Evolutionary conservation across 805 yeast species (phyloP).

Genomic region (Candida yuanshanica): DNA sequence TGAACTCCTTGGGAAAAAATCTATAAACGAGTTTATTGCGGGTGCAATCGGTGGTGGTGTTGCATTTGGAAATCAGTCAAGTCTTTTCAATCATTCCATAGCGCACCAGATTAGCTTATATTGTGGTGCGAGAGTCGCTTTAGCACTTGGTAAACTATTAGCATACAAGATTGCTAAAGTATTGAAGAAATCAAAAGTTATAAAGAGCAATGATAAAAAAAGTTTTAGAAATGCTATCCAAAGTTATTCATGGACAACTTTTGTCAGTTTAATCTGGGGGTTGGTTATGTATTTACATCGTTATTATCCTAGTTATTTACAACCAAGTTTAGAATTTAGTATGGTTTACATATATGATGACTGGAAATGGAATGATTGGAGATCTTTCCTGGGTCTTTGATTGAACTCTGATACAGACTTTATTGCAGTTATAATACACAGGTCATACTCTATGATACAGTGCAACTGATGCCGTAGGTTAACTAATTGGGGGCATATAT

Average conservation of each 20-base stretch:
- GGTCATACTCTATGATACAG: background rate
- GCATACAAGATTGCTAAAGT: slow-evolving; percentile 17
- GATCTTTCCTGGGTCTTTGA: slow-evolving; percentile 35
- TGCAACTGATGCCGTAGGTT: background rate
- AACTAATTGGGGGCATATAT: background rate
- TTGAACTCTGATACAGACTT: slow-evolving; percentile 10
- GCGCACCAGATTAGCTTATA: slow-evolving; percentile 73
- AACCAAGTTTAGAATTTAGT: slow-evolving; percentile 57
- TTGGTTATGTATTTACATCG: slow-evolving; percentile 66
- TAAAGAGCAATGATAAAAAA: slow-evolving; percentile 6
- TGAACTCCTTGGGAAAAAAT: slow-evolving; percentile 17
- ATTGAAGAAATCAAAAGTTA: slow-evolving; percentile 3
- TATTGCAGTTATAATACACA: slow-evolving; percentile 21
- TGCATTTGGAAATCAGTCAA: slow-evolving; percentile 33
- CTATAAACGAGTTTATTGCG: slow-evolving; percentile 24
- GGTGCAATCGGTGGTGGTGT: slow-evolving; percentile 35
- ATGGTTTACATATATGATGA: slow-evolving; percentile 71
- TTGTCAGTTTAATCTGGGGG: slow-evolving; percentile 68
- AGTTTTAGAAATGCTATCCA: slow-evolving; percentile 22
- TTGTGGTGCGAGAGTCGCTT: slow-evolving; percentile 60
- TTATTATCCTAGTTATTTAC: slow-evolving; percentile 55
- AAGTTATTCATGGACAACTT: slow-evolving; percentile 45
- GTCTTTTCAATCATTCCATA: slow-evolving; percentile 37
- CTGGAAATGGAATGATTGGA: slow-evolving; percentile 43
- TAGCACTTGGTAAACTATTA: slow-evolving; percentile 44